These are phyloP conservation scores for Pseudophaeomoniella oleicola DNA, from an alignment of 2,329 filamentous ascomycete genomes.

Conservation along the genomic window DNA sequence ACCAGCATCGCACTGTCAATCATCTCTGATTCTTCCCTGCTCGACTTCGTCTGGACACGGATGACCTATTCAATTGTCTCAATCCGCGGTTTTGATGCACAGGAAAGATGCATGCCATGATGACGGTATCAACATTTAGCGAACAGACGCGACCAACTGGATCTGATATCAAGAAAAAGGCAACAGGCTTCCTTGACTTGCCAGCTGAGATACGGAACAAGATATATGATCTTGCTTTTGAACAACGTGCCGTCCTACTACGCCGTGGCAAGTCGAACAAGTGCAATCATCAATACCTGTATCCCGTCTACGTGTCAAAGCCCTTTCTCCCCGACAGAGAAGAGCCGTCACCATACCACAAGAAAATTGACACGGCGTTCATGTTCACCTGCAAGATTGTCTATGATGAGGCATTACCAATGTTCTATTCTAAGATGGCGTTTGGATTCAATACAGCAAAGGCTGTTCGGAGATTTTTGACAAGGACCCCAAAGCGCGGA, in stretches of 20 bases:
- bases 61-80: too few relatives aligned
- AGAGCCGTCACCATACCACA: background rate
- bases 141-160: too few relatives aligned
- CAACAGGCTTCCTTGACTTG: slow-evolving; percentile 39
- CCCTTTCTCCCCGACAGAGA: background rate
- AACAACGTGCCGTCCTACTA: background rate
- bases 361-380: slow-evolving; percentile 4
- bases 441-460: slow-evolving; percentile 11
- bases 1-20: too few relatives aligned
- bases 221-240: slow-evolving; percentile 52
- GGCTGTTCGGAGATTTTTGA: slow-evolving; percentile 24
- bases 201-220: slow-evolving; percentile 56
- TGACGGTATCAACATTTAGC: too few relatives aligned
- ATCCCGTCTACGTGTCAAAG: background rate
- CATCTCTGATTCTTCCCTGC: too few relatives aligned
- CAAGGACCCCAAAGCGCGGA: slow-evolving; percentile 23
- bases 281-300: background rate
- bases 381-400: slow-evolving; percentile 11
- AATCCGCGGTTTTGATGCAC: too few relatives aligned
- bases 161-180: too few relatives aligned
- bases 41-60: too few relatives aligned
- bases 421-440: slow-evolving; percentile 11
- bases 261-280: background rate
- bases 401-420: slow-evolving; percentile 8
- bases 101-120: too few relatives aligned